A percentile compares a stretch with the other conserved stretches of the same genome.
These are phyloP conservation scores for Lentinula boryana DNA, from an alignment of 768 basidiomycete genomes.

Conservation along the genomic window DNA sequence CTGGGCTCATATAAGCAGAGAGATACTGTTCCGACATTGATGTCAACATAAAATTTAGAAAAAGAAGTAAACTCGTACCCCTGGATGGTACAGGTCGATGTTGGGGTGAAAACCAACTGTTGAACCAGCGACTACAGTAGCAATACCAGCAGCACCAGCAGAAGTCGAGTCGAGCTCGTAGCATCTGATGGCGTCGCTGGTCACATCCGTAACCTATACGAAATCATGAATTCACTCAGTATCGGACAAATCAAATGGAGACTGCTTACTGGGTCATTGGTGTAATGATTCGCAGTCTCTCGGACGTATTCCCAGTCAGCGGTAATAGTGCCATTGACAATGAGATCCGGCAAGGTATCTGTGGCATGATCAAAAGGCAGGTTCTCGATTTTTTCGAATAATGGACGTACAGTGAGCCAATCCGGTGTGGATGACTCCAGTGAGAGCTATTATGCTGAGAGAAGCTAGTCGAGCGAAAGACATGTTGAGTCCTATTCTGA, in stretches of 20 bases:
- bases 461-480: background rate
- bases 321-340: slow-evolving; percentile 13
- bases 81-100: slow-evolving; percentile 28
- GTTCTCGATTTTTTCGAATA: background rate
- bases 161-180: slow-evolving; percentile 23
- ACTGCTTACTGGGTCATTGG: slow-evolving; percentile 22
- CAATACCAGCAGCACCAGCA: slow-evolving; percentile 19
- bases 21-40: slow-evolving; percentile 16
- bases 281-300: slow-evolving; percentile 27
- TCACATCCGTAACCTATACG: slow-evolving; percentile 27
- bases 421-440: background rate
- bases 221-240: background rate
- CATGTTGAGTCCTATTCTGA: background rate
- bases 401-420: background rate
- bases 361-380: no score
- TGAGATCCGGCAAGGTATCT: background rate
- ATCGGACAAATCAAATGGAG: background rate
- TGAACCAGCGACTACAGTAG: slow-evolving; percentile 21
- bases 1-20: slow-evolving; percentile 26
- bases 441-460: background rate
- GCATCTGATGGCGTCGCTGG: slow-evolving; percentile 27
- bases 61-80: slow-evolving; percentile 12
- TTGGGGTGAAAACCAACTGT: slow-evolving; percentile 26
- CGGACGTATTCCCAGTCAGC: slow-evolving; percentile 30
- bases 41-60: background rate